phyloP scores from a whole-genome alignment of 176 grass and related monocot genomes.

The Eragrostis curvula region DNA sequence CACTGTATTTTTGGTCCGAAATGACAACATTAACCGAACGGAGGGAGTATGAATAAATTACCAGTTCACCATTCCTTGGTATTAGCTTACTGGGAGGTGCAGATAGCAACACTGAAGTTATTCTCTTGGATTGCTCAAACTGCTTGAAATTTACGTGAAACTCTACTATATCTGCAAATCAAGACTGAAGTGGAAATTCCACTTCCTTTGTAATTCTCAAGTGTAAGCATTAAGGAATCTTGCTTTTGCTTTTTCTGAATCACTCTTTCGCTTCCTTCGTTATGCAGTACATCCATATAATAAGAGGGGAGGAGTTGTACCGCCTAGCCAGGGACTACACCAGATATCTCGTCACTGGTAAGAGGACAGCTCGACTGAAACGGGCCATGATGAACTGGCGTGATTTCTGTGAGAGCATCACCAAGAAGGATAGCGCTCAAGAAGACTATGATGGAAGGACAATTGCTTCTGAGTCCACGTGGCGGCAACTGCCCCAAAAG shows the following conservation, averaged over 20 bases:
- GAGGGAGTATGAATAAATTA: slow-evolving; percentile 17
- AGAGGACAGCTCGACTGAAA: slow-evolving; percentile 64
- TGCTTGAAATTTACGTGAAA: neutral
- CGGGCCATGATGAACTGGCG: slow-evolving; percentile 57
- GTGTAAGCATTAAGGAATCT: neutral
- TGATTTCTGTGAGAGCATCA: slow-evolving; percentile 41
- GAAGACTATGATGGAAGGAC: slow-evolving; percentile 39
- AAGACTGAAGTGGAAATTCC: neutral
- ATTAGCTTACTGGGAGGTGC: neutral
- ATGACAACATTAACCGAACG: too few species aligned
- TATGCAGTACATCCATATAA: slow-evolving; percentile 78
- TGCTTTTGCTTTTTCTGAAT: neutral
- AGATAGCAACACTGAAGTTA: neutral
- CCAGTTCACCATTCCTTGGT: neutral
- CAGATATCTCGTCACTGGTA: slow-evolving; percentile 68
- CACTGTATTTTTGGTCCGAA: too few species aligned
- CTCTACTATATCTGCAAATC: neutral
- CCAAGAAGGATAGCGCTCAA: slow-evolving; percentile 34
- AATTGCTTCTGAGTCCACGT: slow-evolving; percentile 34
- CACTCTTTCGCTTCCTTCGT: neutral
- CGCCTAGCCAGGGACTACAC: slow-evolving; percentile 78
- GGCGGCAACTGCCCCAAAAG: slow-evolving; percentile 54
- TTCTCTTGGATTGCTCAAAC: neutral
- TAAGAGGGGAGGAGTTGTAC: slow-evolving; percentile 77
- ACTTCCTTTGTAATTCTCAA: too few species aligned